Percentiles rank a stretch among this genome's conserved stretches.
Conservation (phyloP, 2,329 filamentous ascomycete species). For the Ophiostoma ulmi region DNA sequence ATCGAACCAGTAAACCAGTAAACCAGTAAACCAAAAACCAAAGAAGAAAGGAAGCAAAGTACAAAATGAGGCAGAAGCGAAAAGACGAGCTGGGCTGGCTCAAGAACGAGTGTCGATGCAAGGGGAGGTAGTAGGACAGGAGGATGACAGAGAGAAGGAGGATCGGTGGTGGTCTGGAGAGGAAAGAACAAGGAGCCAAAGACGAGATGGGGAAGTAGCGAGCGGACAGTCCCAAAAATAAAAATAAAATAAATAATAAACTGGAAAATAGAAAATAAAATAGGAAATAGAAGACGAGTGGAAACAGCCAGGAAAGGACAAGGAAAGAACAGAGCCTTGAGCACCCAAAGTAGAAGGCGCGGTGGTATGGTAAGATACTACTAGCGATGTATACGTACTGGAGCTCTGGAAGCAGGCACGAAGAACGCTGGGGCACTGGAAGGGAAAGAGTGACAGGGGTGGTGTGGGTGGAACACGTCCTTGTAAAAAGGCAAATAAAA, state of each 20-base stretch:
- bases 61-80: constrained; percentile 15
- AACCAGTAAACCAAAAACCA: background rate
- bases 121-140: background rate
- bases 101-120: constrained; percentile 19
- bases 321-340: background rate
- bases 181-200: constrained; percentile 11
- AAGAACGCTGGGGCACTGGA: background rate
- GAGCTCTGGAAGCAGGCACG: background rate
- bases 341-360: background rate
- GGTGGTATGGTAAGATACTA: background rate
- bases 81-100: constrained; percentile 15
- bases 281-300: background rate
- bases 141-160: background rate
- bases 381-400: background rate
- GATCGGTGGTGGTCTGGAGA: constrained; percentile 3
- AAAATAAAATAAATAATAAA: constrained; percentile 14
- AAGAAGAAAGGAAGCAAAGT: background rate
- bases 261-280: background rate
- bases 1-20: background rate
- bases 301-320: background rate
- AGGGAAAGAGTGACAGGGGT: constrained; percentile 11
- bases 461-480: constrained; percentile 8
- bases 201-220: constrained; percentile 10
- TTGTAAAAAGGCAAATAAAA: background rate
- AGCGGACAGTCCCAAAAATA: constrained; percentile 12